Conservation (phyloP, 768 basidiomycete genomes). For the Mrakia gelida region DNA sequence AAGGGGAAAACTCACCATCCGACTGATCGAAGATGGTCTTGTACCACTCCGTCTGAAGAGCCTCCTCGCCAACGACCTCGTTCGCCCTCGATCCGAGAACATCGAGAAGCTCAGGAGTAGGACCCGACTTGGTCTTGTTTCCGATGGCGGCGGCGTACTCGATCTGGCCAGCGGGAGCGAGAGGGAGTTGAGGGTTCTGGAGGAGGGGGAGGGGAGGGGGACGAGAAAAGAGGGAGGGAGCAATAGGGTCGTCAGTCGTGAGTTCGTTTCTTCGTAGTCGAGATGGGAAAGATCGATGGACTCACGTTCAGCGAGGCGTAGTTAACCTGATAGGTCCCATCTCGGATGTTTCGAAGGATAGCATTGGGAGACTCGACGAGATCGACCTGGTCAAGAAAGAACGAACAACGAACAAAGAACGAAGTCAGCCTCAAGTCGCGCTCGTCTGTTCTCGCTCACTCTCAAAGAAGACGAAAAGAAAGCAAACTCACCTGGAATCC, state of each 20-base stretch:
- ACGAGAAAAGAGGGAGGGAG: no score
- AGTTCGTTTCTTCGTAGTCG: not conserved
- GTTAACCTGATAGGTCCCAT: constrained; percentile 72
- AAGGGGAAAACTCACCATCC: constrained; percentile 50
- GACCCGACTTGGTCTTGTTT: not conserved
- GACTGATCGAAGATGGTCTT: constrained; percentile 44
- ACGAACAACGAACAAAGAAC: not conserved
- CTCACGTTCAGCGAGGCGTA: constrained; percentile 43
- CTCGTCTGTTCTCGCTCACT: no score
- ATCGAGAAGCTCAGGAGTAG: not conserved
- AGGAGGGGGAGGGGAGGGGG: not conserved
- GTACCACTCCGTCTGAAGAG: constrained; percentile 30
- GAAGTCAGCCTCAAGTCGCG: not conserved
- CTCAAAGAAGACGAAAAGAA: not conserved
- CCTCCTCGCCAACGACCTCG: constrained; percentile 16
- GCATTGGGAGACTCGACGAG: constrained; percentile 77
- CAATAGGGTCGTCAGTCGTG: not conserved
- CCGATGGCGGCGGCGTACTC: not conserved
- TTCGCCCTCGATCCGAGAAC: constrained; percentile 9
- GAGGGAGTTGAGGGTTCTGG: constrained; percentile 28
- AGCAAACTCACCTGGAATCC: constrained; percentile 57
- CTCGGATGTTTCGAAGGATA: constrained; percentile 70
- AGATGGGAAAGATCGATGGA: not conserved
- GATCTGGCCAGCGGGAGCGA: constrained; percentile 22
- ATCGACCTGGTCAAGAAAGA: constrained; percentile 63